Evolutionary conservation across 805 yeast genomes (phyloP).

Genomic region (Maudiozyma turicensis): DNA sequence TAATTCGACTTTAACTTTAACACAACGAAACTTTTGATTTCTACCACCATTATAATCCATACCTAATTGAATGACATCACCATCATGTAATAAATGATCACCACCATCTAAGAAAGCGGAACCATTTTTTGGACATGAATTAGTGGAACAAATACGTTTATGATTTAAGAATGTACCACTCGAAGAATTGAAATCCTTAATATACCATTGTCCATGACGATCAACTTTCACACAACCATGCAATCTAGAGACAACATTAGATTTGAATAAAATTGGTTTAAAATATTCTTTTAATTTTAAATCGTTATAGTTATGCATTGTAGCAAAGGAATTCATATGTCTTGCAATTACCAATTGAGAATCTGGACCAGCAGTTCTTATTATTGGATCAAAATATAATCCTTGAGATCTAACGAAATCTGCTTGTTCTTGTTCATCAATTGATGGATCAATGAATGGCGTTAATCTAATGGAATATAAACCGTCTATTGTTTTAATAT

Average conservation of each 20-base stretch:
- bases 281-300: not conserved
- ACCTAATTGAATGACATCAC: conserved; percentile 85
- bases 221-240: conserved; percentile 83
- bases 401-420: conserved; percentile 42
- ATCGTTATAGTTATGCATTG: conserved; percentile 1
- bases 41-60: conserved; percentile 91
- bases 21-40: conserved; percentile 83
- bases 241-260: conserved; percentile 84
- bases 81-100: conserved; percentile 59
- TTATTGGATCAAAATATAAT: conserved; percentile 75
- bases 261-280: conserved; percentile 72
- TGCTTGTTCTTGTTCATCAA: not conserved
- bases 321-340: not conserved
- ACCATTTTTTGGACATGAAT: not conserved
- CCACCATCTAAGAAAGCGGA: conserved; percentile 30
- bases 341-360: conserved; percentile 43
- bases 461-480: conserved; percentile 52
- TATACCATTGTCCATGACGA: conserved; percentile 68
- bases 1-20: conserved; percentile 79
- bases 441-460: conserved; percentile 74
- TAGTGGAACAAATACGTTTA: conserved; percentile 68
- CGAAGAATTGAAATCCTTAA: conserved; percentile 77
- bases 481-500: conserved; percentile 11
- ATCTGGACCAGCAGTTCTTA: conserved; percentile 61
- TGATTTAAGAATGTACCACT: conserved; percentile 93